Evolutionary conservation across 2,329 filamentous ascomycete species (phyloP), one percentile per base, ranked within the genome.

Genomic region (Fusarium camptoceras): DNA sequence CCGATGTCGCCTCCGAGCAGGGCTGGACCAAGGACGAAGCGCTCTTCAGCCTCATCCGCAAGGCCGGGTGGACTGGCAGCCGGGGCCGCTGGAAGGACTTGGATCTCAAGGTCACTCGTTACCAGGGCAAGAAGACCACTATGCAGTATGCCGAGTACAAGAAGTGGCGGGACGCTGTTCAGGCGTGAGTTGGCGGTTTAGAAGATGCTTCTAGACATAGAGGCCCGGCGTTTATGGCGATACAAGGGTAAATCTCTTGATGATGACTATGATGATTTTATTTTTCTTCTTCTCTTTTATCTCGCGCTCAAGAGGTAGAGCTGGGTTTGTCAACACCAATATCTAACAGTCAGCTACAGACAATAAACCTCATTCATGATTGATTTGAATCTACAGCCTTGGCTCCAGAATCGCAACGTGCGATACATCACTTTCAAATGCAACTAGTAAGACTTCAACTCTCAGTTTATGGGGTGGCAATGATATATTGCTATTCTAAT

Each of bases 1-100:
- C 96, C 0, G 93, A 98, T 77, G 94, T 99, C 8, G 92, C 95
- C 12, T 83, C 87, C 2, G 96, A 99, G 83, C 96, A 98, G 79
- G 94, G 93, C 18, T 99, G 96, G 96, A 93, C 88, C 14, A 94
- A 96, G 80, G 94, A 98, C 78, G 93, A 98, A 85, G 93, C 95
- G 0, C 80, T 99, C 5, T 86, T 94, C 56, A 97, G 93, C 80
- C 82, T 98, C 77, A 96, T 98, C 91, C 87, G 93, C 64, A 99
- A 99, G 85, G 94, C 94, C 1, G 96, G 96, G 2, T 99, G 94
- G 94, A 87, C 86, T 61, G 94, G 94, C 2, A 93, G 90, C 86
- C 88, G 86, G 67, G 91, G 92, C 2, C 86, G 88, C 42, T 98
- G 94, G 95, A 87, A 87, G 71, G 90, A 93, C 64, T 89, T 98